Evolutionary conservation across 371 early-diverging fungal genomes (phyloP), one percentile per base, ranked within the genome.

Genomic region (Saksenaea vasiformis): DNA sequence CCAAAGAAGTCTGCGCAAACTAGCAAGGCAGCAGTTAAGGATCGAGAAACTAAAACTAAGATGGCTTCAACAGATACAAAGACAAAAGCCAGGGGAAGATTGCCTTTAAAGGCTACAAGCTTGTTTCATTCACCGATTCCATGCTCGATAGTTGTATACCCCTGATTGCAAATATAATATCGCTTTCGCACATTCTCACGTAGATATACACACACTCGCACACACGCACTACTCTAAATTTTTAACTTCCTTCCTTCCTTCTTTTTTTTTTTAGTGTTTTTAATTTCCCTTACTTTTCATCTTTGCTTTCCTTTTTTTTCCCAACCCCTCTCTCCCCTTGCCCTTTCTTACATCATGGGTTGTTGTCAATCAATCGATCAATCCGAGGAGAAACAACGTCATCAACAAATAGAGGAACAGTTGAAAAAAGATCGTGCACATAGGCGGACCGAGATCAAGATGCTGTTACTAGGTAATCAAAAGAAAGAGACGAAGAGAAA

Each of bases 391-490:
- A 89, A 85, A 72, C 84, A 82, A 51, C 83, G 83, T 43, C 93
- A 94, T 72, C 91, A 92, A 56, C 92, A 90, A 55, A 96, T 96
- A 67, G 95, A 96, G 58, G 87, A 86, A 68, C 90, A 91, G 68
- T 77, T 97, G 56, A 89, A 87, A 72, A 78, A 84, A 55, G 96
- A 95, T 64, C 87, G 89, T 59, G 69, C 86, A 60, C 83, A 80
- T 34, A 75, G 90, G 82, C 83, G 87, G 41, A 92, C 91, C 66
- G 96, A 95, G 77, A 90, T 95, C 72, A 97, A 97, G 87, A 93
- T 95, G 92, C 82, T 96, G 44, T 79, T 96, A 62, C 85, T 96
- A 34, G 97, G 95, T 93, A 79, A 68, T 11, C 39, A 2, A 1
- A 11, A 1, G 11, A n/a, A n/a, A n/a, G 5, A n/a, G 11, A 2